A percentile compares a stretch with the other conserved stretches of the same genome.
These are phyloP conservation scores for Medicago ruthenica DNA, from an alignment of 306 rosid species.

Conservation along the genomic window DNA sequence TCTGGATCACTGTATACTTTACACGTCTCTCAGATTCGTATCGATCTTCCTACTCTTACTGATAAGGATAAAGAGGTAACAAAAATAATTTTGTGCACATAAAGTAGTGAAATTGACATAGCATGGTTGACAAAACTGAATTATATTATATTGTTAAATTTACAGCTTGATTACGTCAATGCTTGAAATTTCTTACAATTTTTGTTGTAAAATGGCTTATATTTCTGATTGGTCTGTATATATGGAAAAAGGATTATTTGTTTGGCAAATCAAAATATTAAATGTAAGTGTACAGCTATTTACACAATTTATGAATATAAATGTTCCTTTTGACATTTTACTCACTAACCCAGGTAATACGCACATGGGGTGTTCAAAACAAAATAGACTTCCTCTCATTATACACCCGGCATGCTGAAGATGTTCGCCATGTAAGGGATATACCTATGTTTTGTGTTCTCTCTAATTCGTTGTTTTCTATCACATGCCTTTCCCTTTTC, in stretches of 20 bases:
- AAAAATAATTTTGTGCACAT: background rate
- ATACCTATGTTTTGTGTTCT: slow-evolving; percentile 19
- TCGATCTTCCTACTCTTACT: slow-evolving; percentile 86
- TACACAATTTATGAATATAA: slow-evolving; percentile 25
- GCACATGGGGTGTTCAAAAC: slow-evolving; percentile 86
- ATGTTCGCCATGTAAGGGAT: slow-evolving; percentile 76
- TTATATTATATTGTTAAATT: too few species aligned
- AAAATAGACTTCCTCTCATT: slow-evolving; percentile 82
- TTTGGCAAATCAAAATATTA: too few species aligned
- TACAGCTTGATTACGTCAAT: too few species aligned
- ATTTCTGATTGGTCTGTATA: too few species aligned
- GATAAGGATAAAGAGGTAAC: slow-evolving; percentile 84
- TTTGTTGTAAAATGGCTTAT: too few species aligned
- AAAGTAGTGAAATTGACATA: slow-evolving; percentile 28
- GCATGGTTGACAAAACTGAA: too few species aligned
- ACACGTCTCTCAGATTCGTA: slow-evolving; percentile 89
- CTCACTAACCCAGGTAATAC: slow-evolving; percentile 65
- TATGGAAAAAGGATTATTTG: too few species aligned
- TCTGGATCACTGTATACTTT: slow-evolving; percentile 88
- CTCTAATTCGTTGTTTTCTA: too few species aligned
- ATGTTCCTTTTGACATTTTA: slow-evolving; percentile 29
- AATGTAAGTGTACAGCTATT: too few species aligned
- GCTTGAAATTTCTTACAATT: too few species aligned
- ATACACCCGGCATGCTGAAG: slow-evolving; percentile 82
- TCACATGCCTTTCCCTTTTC: too few species aligned